A percentile compares a stretch with the other conserved stretches of the same genome.
These are phyloP conservation scores for Dichomitus squalens DNA, from an alignment of 1,284 basidiomycete species.

Conservation along the genomic window DNA sequence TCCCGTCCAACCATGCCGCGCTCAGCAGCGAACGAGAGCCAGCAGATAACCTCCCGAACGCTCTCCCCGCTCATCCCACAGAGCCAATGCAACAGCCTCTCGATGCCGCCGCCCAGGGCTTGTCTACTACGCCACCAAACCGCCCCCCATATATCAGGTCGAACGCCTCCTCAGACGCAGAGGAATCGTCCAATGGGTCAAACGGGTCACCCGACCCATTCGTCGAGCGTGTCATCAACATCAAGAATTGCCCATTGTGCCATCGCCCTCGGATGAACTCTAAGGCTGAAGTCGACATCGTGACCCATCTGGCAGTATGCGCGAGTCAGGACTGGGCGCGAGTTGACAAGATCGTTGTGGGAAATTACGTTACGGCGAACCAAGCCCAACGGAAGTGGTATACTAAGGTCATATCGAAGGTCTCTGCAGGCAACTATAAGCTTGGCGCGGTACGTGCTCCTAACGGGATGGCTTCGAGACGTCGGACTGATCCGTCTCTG, in stretches of 20 bases:
- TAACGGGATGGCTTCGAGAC: too few species aligned
- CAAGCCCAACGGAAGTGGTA: constrained; percentile 99
- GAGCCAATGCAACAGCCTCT: constrained; percentile 51
- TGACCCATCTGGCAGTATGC: constrained; percentile 93
- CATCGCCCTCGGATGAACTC: constrained; percentile 84
- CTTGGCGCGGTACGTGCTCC: constrained; percentile 81
- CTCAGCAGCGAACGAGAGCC: constrained; percentile 14
- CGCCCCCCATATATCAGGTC: constrained; percentile 27
- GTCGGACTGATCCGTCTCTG: not conserved
- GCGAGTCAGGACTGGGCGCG: constrained; percentile 91
- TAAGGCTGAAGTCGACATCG: constrained; percentile 91
- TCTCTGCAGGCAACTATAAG: constrained; percentile 85
- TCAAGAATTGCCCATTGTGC: constrained; percentile 93
- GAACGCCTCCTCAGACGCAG: constrained; percentile 48
- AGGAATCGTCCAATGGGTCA: constrained; percentile 38
- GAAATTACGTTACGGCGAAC: constrained; percentile 93
- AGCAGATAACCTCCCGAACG: constrained; percentile 18
- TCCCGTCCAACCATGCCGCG: constrained; percentile 32
- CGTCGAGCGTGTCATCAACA: constrained; percentile 92
- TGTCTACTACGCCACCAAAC: constrained; percentile 4
- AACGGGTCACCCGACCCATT: constrained; percentile 40
- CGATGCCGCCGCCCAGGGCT: constrained; percentile 23
- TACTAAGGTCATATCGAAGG: constrained; percentile 85
- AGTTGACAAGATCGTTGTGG: constrained; percentile 87
- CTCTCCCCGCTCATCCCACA: constrained; percentile 36